These are phyloP conservation scores for Edaphochlamys debaryana DNA, from an alignment of 139 green algal species.

Conservation along the genomic window DNA sequence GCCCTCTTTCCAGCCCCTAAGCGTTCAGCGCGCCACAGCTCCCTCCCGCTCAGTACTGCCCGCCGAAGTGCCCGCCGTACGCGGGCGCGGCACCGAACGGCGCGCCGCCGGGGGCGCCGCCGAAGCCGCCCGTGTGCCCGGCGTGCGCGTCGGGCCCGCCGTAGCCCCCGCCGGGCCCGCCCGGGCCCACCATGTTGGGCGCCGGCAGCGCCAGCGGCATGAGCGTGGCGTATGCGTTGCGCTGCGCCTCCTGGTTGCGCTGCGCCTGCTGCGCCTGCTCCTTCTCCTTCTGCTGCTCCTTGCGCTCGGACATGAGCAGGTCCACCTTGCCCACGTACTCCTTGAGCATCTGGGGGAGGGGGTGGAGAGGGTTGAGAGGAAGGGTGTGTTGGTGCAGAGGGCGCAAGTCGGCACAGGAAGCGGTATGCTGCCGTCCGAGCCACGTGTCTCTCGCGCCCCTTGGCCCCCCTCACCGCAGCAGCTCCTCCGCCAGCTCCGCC, in stretches of 20 bases:
- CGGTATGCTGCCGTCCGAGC: too few species aligned
- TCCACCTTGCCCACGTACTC: conserved; percentile 94
- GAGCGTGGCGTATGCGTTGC: conserved; percentile 83
- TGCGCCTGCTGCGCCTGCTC: conserved; percentile 60
- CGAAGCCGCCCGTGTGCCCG: not conserved
- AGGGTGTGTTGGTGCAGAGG: too few species aligned
- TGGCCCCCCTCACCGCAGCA: conserved; percentile 87
- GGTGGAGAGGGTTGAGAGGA: too few species aligned
- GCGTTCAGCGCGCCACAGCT: too few species aligned
- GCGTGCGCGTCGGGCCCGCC: not conserved
- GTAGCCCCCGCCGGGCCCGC: conserved; percentile 32
- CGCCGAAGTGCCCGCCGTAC: too few species aligned
- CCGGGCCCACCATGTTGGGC: conserved; percentile 44
- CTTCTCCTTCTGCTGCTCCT: conserved; percentile 70
- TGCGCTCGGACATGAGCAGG: conserved; percentile 71
- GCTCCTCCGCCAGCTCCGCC: conserved; percentile 90
- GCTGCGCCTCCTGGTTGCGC: conserved; percentile 52
- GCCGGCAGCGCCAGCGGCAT: conserved; percentile 85
- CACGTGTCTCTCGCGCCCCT: too few species aligned
- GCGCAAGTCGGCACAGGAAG: too few species aligned
- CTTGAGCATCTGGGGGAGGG: conserved; percentile 79
- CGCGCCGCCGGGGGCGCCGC: too few species aligned
- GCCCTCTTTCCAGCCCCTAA: too few species aligned
- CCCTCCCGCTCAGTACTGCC: too few species aligned
- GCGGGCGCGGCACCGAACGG: too few species aligned